phyloP scores from a whole-genome alignment of 192 early-diverging fungal genomes.

The Umbelopsis isabellina region DNA sequence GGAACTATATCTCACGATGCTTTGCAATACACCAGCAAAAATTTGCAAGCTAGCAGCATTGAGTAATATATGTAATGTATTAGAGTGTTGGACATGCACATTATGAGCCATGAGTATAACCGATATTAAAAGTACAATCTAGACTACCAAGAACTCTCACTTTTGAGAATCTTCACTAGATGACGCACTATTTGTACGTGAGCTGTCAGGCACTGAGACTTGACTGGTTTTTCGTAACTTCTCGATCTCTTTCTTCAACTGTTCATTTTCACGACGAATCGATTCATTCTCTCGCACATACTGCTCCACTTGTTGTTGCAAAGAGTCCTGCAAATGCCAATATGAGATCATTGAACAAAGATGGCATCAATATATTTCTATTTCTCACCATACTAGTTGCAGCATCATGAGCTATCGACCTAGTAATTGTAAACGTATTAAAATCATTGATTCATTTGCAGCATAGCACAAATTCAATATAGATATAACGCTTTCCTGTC shows the following conservation, averaged over 20 bases:
- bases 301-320: conserved; percentile 13
- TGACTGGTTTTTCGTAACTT: neutral
- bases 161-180: neutral
- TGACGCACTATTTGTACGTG: neutral
- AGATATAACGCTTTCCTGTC: neutral
- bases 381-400: neutral
- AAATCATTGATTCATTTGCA: too few species aligned
- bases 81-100: too few species aligned
- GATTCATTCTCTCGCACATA: conserved; percentile 8
- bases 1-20: too few species aligned
- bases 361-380: neutral
- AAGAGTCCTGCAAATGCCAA: neutral
- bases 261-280: conserved; percentile 18
- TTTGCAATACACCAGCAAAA: too few species aligned
- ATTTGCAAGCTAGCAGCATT: too few species aligned
- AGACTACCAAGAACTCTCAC: neutral
- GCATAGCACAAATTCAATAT: too few species aligned
- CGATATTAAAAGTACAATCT: neutral
- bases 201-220: neutral
- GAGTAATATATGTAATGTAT: too few species aligned
- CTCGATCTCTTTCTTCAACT: conserved; percentile 14
- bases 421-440: too few species aligned
- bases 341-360: neutral
- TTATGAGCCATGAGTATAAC: too few species aligned
- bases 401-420: neutral